phyloP scores from a whole-genome alignment of 345 rosid genomes.

The Linum tenue region DNA sequence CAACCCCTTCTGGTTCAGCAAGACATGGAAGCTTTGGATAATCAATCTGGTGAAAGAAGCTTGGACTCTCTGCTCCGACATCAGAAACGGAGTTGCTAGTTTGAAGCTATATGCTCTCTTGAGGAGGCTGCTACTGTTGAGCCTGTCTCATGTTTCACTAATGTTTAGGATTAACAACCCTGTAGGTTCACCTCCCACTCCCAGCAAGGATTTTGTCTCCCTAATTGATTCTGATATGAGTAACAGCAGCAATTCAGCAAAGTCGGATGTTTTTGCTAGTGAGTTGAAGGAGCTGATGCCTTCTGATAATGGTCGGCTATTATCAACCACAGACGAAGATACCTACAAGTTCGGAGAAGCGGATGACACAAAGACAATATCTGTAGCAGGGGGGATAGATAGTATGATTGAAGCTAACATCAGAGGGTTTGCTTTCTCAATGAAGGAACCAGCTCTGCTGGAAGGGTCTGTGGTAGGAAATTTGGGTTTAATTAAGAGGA shows the following conservation, averaged over 20 bases:
- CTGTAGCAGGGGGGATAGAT: constrained; percentile 17
- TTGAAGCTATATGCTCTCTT: constrained; percentile 22
- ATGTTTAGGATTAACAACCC: constrained; percentile 31
- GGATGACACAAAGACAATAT: neutral
- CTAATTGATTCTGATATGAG: constrained; percentile 26
- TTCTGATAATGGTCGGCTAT: constrained; percentile 15
- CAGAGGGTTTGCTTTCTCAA: constrained; percentile 15
- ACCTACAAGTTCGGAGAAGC: constrained; percentile 7
- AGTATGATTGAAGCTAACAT: constrained; percentile 29
- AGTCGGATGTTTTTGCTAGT: constrained; percentile 11
- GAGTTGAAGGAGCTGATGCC: constrained; percentile 31
- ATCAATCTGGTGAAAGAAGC: constrained; percentile 48
- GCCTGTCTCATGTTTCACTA: constrained; percentile 47
- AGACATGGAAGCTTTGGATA: constrained; percentile 65
- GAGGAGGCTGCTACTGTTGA: constrained; percentile 34
- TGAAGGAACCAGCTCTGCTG: constrained; percentile 11
- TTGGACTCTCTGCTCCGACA: constrained; percentile 46
- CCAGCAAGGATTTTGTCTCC: constrained; percentile 19
- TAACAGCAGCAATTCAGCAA: constrained; percentile 11
- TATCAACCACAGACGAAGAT: constrained; percentile 6
- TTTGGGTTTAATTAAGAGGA: constrained; percentile 31
- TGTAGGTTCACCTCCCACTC: constrained; percentile 19
- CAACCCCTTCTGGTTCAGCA: constrained; percentile 24
- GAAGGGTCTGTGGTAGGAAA: neutral
- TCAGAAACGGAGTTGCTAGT: constrained; percentile 48